Percentiles rank a stretch among this genome's conserved stretches.
Conservation (phyloP, 345 rosid species). For the Rhizophora apiculata region DNA sequence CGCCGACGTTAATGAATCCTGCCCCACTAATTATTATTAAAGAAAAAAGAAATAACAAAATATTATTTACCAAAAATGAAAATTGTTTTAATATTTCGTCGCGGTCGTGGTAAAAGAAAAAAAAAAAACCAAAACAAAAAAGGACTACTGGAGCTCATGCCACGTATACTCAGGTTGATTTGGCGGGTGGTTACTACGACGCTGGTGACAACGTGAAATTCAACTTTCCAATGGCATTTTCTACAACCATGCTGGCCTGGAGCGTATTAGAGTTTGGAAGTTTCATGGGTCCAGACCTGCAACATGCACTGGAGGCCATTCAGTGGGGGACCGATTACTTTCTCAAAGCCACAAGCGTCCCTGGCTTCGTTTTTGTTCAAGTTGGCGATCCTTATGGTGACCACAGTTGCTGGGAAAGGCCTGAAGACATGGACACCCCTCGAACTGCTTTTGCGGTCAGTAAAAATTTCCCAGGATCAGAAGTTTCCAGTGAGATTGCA, state of each 20-base stretch:
- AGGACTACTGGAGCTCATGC: too few relatives aligned
- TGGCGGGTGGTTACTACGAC: conserved; percentile 29
- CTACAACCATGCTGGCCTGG: conserved; percentile 29
- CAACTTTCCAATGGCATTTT: conserved; percentile 32
- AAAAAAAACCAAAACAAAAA: too few relatives aligned
- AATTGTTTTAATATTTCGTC: too few relatives aligned
- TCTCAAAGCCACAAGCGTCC: conserved; percentile 23
- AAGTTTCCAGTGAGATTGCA: conserved; percentile 27
- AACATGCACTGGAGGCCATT: conserved; percentile 22
- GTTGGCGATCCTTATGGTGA: conserved; percentile 28
- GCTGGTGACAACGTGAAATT: conserved; percentile 30
- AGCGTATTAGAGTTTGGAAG: conserved; percentile 19
- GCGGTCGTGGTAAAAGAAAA: too few relatives aligned
- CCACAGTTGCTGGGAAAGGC: conserved; percentile 31
- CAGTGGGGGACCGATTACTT: conserved; percentile 28
- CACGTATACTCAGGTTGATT: conserved; percentile 20
- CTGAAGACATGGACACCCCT: conserved; percentile 31
- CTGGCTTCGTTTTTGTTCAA: conserved; percentile 26
- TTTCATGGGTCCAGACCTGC: conserved; percentile 22
- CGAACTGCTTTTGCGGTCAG: conserved; percentile 22
- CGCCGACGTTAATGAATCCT: too few relatives aligned
- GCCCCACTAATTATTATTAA: too few relatives aligned
- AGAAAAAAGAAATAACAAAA: too few relatives aligned
- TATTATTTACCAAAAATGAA: too few relatives aligned
- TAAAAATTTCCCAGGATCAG: conserved; percentile 24